phyloP scores from a whole-genome alignment of 805 yeast genomes.

The Allodekkera sacchari region DNA sequence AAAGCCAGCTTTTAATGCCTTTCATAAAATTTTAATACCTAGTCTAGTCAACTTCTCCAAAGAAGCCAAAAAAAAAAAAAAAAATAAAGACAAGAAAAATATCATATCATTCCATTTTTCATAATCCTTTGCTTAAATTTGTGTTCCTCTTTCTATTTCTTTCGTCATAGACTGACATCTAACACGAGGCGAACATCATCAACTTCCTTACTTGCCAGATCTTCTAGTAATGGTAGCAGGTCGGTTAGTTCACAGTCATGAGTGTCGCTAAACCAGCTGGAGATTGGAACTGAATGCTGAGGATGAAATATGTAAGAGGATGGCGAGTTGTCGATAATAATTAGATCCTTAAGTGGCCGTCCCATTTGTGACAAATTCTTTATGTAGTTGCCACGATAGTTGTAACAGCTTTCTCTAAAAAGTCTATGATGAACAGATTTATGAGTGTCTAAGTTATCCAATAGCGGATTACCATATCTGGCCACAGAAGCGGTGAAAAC shows the following conservation, averaged over 20 bases:
- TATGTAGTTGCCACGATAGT: slow-evolving; percentile 89
- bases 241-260: slow-evolving; percentile 95
- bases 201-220: slow-evolving; percentile 62
- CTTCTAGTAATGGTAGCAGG: slow-evolving; percentile 83
- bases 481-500: slow-evolving; percentile 95
- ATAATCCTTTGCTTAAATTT: too few species aligned
- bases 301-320: slow-evolving; percentile 98
- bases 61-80: neutral
- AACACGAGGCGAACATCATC: slow-evolving; percentile 80
- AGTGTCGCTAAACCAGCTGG: slow-evolving; percentile 96
- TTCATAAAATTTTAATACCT: neutral
- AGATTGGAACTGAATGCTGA: slow-evolving; percentile 93
- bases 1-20: neutral
- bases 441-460: slow-evolving; percentile 78
- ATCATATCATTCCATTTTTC: too few species aligned
- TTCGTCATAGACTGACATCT: slow-evolving; percentile 51
- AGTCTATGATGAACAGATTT: slow-evolving; percentile 79
- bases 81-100: neutral
- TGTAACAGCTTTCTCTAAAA: slow-evolving; percentile 90
- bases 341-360: slow-evolving; percentile 75
- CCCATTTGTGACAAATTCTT: slow-evolving; percentile 93
- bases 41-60: neutral
- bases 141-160: too few species aligned
- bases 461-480: slow-evolving; percentile 90
- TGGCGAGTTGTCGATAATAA: slow-evolving; percentile 94